Percentiles rank a stretch among this genome's conserved stretches.
Evolutionary conservation across 2,329 filamentous ascomycete genomes (phyloP).

Genomic region (Diplodia scrobiculata): DNA sequence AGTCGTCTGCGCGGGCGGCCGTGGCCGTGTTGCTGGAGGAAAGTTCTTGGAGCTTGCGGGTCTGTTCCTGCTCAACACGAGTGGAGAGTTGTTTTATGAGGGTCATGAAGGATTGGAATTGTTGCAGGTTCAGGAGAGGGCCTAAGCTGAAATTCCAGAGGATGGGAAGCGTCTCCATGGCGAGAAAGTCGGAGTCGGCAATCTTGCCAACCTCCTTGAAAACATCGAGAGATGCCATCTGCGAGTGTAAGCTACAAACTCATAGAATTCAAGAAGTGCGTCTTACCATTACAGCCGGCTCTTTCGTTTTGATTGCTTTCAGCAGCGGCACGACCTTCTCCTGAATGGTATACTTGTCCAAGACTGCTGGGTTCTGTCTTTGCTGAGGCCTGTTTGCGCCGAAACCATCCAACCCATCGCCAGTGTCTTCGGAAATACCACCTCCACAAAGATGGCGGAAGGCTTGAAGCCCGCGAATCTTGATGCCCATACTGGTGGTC

Average conservation of each 20-base stretch:
- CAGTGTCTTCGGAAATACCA: slow-evolving; percentile 50
- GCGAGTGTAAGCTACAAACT: not conserved
- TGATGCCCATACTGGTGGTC: slow-evolving; percentile 91
- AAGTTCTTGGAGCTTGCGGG: slow-evolving; percentile 82
- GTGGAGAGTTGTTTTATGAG: slow-evolving; percentile 79
- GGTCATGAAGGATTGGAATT: slow-evolving; percentile 85
- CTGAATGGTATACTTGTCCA: slow-evolving; percentile 98
- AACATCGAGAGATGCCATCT: slow-evolving; percentile 80
- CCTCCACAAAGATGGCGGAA: slow-evolving; percentile 89
- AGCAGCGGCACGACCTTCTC: slow-evolving; percentile 93
- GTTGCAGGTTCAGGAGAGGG: slow-evolving; percentile 80
- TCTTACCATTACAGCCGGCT: slow-evolving; percentile 83
- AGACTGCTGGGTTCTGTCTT: slow-evolving; percentile 69
- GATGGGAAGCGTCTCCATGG: slow-evolving; percentile 84
- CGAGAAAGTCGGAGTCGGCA: slow-evolving; percentile 87
- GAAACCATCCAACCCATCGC: slow-evolving; percentile 76
- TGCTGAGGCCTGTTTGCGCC: slow-evolving; percentile 59
- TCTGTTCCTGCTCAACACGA: slow-evolving; percentile 85
- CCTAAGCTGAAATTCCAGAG: slow-evolving; percentile 92
- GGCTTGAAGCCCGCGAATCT: slow-evolving; percentile 86
- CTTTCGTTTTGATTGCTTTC: slow-evolving; percentile 93
- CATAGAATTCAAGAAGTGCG: not conserved
- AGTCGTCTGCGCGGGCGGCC: slow-evolving; percentile 62
- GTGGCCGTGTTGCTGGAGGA: slow-evolving; percentile 60
- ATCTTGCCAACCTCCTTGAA: slow-evolving; percentile 78